Evolutionary conservation across 495 filamentous ascomycete species (phyloP).

Genomic region (Thermochaetoides thermophila): DNA sequence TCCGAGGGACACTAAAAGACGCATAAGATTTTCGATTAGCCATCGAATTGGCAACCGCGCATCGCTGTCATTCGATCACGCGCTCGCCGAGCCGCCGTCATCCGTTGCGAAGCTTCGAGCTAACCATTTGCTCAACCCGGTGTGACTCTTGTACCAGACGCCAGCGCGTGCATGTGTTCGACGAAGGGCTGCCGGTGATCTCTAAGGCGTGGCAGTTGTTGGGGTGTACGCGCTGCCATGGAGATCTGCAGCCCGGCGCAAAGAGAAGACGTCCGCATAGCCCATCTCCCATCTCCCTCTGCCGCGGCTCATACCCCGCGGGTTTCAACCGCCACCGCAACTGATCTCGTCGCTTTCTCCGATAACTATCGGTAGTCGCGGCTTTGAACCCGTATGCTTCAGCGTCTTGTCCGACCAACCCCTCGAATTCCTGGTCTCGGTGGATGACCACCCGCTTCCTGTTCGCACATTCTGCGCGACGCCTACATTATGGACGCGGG

Average conservation of each 20-base stretch:
- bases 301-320: background rate
- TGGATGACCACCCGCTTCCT: constrained; percentile 10
- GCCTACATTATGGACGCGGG: constrained; percentile 33
- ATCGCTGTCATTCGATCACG: background rate
- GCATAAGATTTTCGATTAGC: too few relatives aligned
- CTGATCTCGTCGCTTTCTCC: too few relatives aligned
- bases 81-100: too few relatives aligned
- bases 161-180: constrained; percentile 6
- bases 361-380: constrained; percentile 1
- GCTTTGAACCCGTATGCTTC: constrained; percentile 9
- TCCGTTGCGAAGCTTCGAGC: too few relatives aligned
- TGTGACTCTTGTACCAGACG: too few relatives aligned
- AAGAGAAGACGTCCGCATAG: constrained; percentile 10
- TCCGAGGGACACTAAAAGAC: too few relatives aligned
- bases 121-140: too few relatives aligned
- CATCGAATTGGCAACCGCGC: constrained; percentile 1
- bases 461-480: constrained; percentile 1
- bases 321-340: too few relatives aligned
- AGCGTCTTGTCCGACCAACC: constrained; percentile 3
- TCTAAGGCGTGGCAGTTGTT: constrained; percentile 2
- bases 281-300: constrained; percentile 3
- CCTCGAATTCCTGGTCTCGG: constrained; percentile 8
- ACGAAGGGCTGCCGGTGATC: constrained; percentile 7
- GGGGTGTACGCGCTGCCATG: constrained; percentile 15
- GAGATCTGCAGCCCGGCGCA: constrained; percentile 13